Conservation (phyloP, 371 early-diverging fungal species). For the Agmasoma carcini region DNA sequence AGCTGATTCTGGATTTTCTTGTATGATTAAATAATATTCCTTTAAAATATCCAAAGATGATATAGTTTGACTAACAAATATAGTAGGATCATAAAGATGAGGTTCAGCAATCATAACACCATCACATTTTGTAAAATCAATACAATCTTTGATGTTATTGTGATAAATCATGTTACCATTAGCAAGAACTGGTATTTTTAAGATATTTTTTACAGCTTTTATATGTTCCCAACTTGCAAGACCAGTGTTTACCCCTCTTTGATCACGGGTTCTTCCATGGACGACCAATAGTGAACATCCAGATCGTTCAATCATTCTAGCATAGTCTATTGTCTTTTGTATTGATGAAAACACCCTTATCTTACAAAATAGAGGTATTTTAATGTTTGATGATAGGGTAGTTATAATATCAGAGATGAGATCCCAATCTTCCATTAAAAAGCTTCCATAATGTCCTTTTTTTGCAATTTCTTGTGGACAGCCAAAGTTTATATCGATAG, state of each 20-base stretch:
- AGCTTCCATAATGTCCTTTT: slow-evolving; percentile 82
- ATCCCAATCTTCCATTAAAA: slow-evolving; percentile 68
- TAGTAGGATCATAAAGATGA: slow-evolving; percentile 42
- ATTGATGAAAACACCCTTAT: slow-evolving; percentile 77
- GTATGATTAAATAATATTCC: slow-evolving; percentile 33
- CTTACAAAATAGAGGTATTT: slow-evolving; percentile 88
- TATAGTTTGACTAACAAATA: slow-evolving; percentile 57
- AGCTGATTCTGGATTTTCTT: slow-evolving; percentile 3
- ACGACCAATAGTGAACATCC: slow-evolving; percentile 71
- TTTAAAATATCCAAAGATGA: slow-evolving; percentile 25
- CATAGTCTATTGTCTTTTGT: slow-evolving; percentile 77
- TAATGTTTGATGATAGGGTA: slow-evolving; percentile 62
- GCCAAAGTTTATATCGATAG: slow-evolving; percentile 88
- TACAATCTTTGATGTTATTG: slow-evolving; percentile 68
- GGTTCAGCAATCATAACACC: slow-evolving; percentile 75
- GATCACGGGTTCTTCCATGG: slow-evolving; percentile 82
- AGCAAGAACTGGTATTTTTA: slow-evolving; percentile 77
- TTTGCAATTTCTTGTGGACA: slow-evolving; percentile 89
- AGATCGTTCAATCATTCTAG: slow-evolving; percentile 79
- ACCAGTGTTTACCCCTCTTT: slow-evolving; percentile 83
- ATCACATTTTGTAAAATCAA: slow-evolving; percentile 72
- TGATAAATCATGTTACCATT: slow-evolving; percentile 84
- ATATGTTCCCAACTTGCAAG: slow-evolving; percentile 91
- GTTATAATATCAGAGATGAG: slow-evolving; percentile 60
- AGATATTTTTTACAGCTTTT: slow-evolving; percentile 61